These are phyloP conservation scores for Rhexocercosporidium sp. DNA, from an alignment of 2,329 filamentous ascomycete species.

Conservation along the genomic window DNA sequence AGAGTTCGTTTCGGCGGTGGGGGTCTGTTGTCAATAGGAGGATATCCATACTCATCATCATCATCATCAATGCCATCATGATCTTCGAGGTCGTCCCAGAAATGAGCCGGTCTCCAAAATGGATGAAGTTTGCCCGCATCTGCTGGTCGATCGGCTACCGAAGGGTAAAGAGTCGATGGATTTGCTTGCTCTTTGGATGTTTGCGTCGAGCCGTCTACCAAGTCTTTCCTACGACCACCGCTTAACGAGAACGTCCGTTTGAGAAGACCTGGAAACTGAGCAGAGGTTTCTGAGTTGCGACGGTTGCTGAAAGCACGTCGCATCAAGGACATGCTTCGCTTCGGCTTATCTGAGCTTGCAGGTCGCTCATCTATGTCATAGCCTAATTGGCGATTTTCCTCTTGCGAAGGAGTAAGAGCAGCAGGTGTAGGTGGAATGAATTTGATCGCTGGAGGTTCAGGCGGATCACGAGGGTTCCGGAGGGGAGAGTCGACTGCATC, in stretches of 20 bases:
- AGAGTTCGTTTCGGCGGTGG: conserved; percentile 52
- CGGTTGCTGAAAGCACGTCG: conserved; percentile 58
- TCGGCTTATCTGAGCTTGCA: conserved; percentile 46
- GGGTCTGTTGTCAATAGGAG: conserved; percentile 55
- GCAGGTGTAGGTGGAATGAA: conserved; percentile 69
- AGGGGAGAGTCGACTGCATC: conserved; percentile 66
- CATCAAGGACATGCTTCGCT: conserved; percentile 56
- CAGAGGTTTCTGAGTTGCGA: conserved; percentile 54
- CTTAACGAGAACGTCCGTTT: conserved; percentile 46
- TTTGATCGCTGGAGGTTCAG: conserved; percentile 60
- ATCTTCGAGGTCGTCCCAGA: conserved; percentile 46
- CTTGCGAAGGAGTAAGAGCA: conserved; percentile 59
- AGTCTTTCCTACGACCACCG: conserved; percentile 27
- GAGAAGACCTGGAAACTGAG: conserved; percentile 57
- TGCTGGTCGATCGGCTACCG: conserved; percentile 51
- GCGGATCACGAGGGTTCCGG: conserved; percentile 65
- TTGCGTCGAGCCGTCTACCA: conserved; percentile 33
- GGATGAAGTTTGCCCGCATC: conserved; percentile 64
- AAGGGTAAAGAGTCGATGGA: conserved; percentile 46
- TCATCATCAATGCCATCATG: conserved; percentile 32
- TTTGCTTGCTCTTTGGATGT: conserved; percentile 35
- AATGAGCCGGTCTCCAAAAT: conserved; percentile 63
- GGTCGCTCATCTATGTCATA: conserved; percentile 53
- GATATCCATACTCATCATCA: conserved; percentile 44
- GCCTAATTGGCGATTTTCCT: conserved; percentile 57